Evolutionary conservation across 768 basidiomycete genomes (phyloP).

Genomic region (Butyriboletus loyo): DNA sequence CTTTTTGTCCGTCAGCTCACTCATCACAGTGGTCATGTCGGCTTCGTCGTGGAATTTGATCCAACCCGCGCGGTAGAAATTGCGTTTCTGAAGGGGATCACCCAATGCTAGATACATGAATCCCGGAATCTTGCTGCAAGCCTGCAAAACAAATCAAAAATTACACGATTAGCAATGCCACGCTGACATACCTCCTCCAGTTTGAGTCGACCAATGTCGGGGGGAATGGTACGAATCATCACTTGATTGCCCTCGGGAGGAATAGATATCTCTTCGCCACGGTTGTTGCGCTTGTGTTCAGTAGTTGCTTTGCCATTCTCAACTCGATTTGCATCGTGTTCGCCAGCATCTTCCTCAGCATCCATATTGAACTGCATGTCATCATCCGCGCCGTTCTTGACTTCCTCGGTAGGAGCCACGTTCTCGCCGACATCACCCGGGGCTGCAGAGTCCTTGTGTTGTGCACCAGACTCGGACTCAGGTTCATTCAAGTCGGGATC

Average conservation of each 20-base stretch:
- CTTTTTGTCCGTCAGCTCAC: conserved; percentile 80
- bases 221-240: conserved; percentile 93
- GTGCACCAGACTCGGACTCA: conserved; percentile 49
- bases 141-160: conserved; percentile 41
- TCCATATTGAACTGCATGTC: conserved; percentile 76
- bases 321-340: conserved; percentile 51
- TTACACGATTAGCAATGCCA: neutral
- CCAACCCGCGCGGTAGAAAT: conserved; percentile 95
- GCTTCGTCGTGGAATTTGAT: conserved; percentile 81
- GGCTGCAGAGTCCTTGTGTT: conserved; percentile 48
- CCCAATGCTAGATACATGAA: conserved; percentile 88
- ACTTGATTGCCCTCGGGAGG: conserved; percentile 83
- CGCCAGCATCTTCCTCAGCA: conserved; percentile 65
- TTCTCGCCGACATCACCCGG: conserved; percentile 37
- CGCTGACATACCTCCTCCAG: conserved; percentile 72
- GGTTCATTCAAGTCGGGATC: conserved; percentile 72
- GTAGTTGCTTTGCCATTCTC: conserved; percentile 57
- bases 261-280: conserved; percentile 69
- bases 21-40: conserved; percentile 72
- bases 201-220: conserved; percentile 85
- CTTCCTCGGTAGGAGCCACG: conserved; percentile 44
- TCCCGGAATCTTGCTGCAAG: conserved; percentile 72
- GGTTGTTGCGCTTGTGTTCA: conserved; percentile 49
- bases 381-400: conserved; percentile 57
- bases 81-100: conserved; percentile 89